Conservation (phyloP, 2,329 filamentous ascomycete genomes). For the Microthyrium microscopicum region DNA sequence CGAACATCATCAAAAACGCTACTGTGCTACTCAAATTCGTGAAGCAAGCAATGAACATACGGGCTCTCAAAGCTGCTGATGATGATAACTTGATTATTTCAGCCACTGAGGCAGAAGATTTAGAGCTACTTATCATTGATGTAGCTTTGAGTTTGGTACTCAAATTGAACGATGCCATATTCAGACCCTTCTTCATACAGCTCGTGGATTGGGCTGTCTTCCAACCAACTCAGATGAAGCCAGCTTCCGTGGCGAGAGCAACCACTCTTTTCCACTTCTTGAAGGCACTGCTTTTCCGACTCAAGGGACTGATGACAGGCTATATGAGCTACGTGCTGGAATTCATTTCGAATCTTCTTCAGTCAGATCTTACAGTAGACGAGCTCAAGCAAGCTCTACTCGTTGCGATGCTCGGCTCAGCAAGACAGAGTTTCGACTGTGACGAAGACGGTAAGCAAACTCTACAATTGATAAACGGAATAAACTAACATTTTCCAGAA, state of each 20-base stretch:
- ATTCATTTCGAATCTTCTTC: slow-evolving; percentile 49
- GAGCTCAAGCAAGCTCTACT: slow-evolving; percentile 45
- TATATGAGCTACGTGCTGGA: slow-evolving; percentile 80
- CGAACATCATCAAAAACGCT: slow-evolving; percentile 59
- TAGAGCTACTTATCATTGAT: slow-evolving; percentile 51
- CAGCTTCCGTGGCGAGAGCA: slow-evolving; percentile 44
- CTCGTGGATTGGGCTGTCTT: slow-evolving; percentile 66
- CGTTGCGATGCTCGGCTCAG: slow-evolving; percentile 50
- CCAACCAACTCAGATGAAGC: slow-evolving; percentile 43
- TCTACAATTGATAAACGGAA: no score
- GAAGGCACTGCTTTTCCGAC: slow-evolving; percentile 59
- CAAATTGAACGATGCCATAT: slow-evolving; percentile 87
- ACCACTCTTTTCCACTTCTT: slow-evolving; percentile 73
- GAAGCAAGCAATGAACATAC: slow-evolving; percentile 47
- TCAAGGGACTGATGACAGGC: slow-evolving; percentile 81
- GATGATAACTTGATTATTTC: slow-evolving; percentile 27
- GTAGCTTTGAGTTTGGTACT: slow-evolving; percentile 79
- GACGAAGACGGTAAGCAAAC: no score
- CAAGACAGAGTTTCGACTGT: slow-evolving; percentile 64
- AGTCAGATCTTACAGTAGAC: slow-evolving; percentile 19
- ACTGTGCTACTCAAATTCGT: slow-evolving; percentile 46
- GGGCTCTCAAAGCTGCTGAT: slow-evolving; percentile 24
- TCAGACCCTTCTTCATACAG: slow-evolving; percentile 77
- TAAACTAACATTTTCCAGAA: no score
- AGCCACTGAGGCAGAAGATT: slow-evolving; percentile 32